Conservation (phyloP, 2,329 filamentous ascomycete species). For the Geosmithia flava region DNA sequence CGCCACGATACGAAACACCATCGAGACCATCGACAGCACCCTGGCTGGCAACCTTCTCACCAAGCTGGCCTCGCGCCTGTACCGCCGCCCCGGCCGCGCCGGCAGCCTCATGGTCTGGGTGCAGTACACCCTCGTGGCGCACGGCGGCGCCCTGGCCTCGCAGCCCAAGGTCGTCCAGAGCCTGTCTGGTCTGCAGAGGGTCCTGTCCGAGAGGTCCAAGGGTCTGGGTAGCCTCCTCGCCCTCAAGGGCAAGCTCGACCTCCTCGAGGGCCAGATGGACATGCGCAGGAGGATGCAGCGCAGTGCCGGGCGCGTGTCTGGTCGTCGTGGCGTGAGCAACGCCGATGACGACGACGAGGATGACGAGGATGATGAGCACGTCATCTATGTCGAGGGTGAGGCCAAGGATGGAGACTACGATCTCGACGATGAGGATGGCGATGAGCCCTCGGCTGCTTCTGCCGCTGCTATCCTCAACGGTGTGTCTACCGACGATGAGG, state of each 20-base stretch:
- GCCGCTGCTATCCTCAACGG: constrained; percentile 34
- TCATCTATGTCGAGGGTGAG: constrained; percentile 82
- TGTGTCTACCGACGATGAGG: constrained; percentile 42
- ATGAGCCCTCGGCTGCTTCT: background rate
- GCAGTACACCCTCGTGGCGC: constrained; percentile 84
- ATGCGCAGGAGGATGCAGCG: constrained; percentile 59
- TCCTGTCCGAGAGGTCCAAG: constrained; percentile 74
- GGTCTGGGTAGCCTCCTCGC: constrained; percentile 73
- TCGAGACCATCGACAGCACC: constrained; percentile 78
- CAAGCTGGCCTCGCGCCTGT: constrained; percentile 76
- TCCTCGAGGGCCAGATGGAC: constrained; percentile 83
- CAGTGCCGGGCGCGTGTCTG: constrained; percentile 9
- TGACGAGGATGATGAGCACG: constrained; percentile 49
- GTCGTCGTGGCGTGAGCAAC: too few relatives aligned
- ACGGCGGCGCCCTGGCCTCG: constrained; percentile 80
- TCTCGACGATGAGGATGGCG: constrained; percentile 10
- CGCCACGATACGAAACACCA: constrained; percentile 70
- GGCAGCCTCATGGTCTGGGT: constrained; percentile 91
- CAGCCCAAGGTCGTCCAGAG: constrained; percentile 74
- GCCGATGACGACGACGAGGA: constrained; percentile 31
- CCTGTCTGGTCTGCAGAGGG: constrained; percentile 68
- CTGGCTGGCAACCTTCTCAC: constrained; percentile 69
- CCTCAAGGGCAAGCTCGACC: constrained; percentile 89
- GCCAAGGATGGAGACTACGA: constrained; percentile 14
- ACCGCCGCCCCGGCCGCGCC: constrained; percentile 77